These are phyloP conservation scores for Neofusicoccum sp. DNA, from an alignment of 2,329 filamentous ascomycete species.

Conservation along the genomic window DNA sequence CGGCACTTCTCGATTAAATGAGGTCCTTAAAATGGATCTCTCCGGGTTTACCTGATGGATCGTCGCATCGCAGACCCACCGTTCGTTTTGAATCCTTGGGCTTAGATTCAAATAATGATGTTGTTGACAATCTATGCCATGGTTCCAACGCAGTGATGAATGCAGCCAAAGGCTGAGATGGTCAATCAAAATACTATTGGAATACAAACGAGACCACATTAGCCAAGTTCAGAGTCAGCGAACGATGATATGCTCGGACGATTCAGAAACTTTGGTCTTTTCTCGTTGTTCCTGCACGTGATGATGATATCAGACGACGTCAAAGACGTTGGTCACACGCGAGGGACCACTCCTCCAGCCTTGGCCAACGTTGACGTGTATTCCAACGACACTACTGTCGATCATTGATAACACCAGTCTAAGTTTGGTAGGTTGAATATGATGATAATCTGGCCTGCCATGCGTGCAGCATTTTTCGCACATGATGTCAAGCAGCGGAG, in stretches of 20 bases:
- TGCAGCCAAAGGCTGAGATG: too few relatives aligned
- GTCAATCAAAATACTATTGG: too few relatives aligned
- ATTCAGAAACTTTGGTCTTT: neutral
- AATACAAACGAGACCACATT: too few relatives aligned
- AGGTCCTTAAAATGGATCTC: neutral
- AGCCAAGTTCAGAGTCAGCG: too few relatives aligned
- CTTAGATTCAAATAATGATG: neutral
- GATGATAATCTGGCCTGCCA: too few relatives aligned
- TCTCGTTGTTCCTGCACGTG: neutral
- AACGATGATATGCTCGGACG: too few relatives aligned
- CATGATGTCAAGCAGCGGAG: neutral
- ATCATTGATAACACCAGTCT: too few relatives aligned
- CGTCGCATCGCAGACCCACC: neutral
- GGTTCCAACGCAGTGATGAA: too few relatives aligned
- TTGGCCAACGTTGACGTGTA: neutral
- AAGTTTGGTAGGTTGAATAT: too few relatives aligned
- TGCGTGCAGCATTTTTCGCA: too few relatives aligned
- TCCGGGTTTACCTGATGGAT: constrained; percentile 7
- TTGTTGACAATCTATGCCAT: too few relatives aligned
- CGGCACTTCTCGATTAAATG: neutral
- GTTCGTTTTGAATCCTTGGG: neutral
- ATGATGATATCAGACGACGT: constrained; percentile 15
- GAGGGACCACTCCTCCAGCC: neutral
- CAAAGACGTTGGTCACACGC: neutral
- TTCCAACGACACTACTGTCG: too few relatives aligned